These are phyloP conservation scores for Kwoniella botswanensis DNA, from an alignment of 768 basidiomycete species.

Conservation along the genomic window DNA sequence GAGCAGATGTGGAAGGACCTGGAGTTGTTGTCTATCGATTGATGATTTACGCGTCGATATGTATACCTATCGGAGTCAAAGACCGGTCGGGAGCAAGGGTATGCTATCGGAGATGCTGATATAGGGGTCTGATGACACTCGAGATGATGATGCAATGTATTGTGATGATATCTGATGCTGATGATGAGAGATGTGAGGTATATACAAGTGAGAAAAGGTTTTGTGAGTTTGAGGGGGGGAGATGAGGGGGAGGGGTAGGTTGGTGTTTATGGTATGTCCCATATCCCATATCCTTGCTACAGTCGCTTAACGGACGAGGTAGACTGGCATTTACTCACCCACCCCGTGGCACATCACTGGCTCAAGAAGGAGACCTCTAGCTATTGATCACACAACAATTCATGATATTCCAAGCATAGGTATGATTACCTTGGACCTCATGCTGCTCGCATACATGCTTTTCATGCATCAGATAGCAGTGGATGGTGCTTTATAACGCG, in stretches of 20 bases:
- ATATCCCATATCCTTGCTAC: neutral
- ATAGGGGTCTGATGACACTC: too few relatives aligned
- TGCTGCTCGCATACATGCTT: neutral
- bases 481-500: neutral
- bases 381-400: neutral
- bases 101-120: neutral
- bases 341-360: constrained; percentile 7
- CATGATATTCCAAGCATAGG: neutral
- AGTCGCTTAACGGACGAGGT: constrained; percentile 9
- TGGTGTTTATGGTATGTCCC: constrained; percentile 1
- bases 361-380: neutral
- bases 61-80: neutral
- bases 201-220: constrained; percentile 13
- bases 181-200: constrained; percentile 8
- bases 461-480: neutral
- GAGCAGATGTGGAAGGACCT: neutral
- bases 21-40: neutral
- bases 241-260: constrained; percentile 1
- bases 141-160: constrained; percentile 6
- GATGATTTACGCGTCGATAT: neutral
- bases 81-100: neutral
- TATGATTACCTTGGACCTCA: neutral
- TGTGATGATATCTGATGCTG: neutral
- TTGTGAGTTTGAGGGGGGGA: constrained; percentile 1
- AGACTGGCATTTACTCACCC: neutral